Conservation (phyloP, 805 yeast species). For the Metschnikowia anglica region DNA sequence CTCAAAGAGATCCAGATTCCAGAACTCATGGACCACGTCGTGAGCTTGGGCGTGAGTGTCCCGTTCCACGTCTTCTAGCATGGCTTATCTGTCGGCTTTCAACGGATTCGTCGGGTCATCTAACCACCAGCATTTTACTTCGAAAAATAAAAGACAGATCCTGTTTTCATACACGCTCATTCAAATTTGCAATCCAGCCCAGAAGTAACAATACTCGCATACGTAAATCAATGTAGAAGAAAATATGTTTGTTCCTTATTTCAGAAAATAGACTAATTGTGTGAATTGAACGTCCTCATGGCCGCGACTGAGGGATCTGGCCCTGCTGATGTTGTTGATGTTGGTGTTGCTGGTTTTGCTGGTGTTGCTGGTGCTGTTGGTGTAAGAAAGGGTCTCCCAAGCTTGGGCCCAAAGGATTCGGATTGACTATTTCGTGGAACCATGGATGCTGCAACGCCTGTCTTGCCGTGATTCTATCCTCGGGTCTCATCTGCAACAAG, state of each 20-base stretch:
- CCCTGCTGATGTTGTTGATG: not conserved
- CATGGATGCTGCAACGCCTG: conserved; percentile 70
- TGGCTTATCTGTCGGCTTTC: too few relatives aligned
- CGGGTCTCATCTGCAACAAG: conserved; percentile 61
- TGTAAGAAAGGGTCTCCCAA: conserved; percentile 34
- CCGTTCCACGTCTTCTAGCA: conserved; percentile 13
- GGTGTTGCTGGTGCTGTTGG: conserved; percentile 22
- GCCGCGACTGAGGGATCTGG: too few relatives aligned
- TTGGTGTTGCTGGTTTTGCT: conserved; percentile 11
- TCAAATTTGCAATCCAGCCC: too few relatives aligned
- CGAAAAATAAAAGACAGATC: too few relatives aligned
- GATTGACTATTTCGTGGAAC: conserved; percentile 70
- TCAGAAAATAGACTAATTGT: not conserved
- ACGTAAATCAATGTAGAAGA: not conserved
- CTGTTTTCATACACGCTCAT: too few relatives aligned
- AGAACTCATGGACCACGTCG: conserved; percentile 17
- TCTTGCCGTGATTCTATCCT: conserved; percentile 57
- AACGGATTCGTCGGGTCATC: too few relatives aligned
- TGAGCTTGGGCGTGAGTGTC: conserved; percentile 17
- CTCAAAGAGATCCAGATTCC: conserved; percentile 17
- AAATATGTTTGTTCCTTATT: not conserved
- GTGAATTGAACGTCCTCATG: not conserved
- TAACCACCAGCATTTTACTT: too few relatives aligned
- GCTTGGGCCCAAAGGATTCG: conserved; percentile 34
- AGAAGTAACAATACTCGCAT: too few relatives aligned